Evolutionary conservation across 306 rosid species (phyloP).

Genomic region (Pachyrhizus erosus): DNA sequence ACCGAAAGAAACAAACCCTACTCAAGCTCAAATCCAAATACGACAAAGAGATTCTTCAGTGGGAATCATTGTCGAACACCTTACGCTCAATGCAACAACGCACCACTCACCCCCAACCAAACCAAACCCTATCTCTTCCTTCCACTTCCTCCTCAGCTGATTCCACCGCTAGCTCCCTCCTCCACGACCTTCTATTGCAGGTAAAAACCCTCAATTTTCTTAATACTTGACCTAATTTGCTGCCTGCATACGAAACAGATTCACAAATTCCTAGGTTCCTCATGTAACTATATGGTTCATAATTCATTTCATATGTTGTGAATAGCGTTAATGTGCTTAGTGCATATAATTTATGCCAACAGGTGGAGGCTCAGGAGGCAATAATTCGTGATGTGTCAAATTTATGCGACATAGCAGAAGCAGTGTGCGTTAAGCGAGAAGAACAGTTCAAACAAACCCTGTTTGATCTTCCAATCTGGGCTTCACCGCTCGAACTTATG

Average conservation of each 20-base stretch:
- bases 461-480: conserved; percentile 77
- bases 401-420: conserved; percentile 73
- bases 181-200: conserved; percentile 67
- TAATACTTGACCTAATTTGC: background rate
- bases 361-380: conserved; percentile 82
- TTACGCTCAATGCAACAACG: conserved; percentile 61
- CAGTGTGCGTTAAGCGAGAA: conserved; percentile 56
- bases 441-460: conserved; percentile 56
- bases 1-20: conserved; percentile 63
- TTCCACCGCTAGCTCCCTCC: conserved; percentile 48
- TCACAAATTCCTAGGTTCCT: background rate
- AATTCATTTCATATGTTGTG: conserved; percentile 1
- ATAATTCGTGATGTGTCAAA: conserved; percentile 58
- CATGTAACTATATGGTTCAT: background rate
- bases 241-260: background rate
- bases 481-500: conserved; percentile 66
- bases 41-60: conserved; percentile 63
- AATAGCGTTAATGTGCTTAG: conserved; percentile 12
- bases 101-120: conserved; percentile 36
- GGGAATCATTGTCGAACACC: conserved; percentile 67
- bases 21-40: conserved; percentile 60
- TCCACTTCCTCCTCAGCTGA: conserved; percentile 40
- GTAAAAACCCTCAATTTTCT: conserved; percentile 40
- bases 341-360: conserved; percentile 22
- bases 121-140: conserved; percentile 32